Conservation (phyloP, 306 rosid genomes). For the Prosopis cineraria region DNA sequence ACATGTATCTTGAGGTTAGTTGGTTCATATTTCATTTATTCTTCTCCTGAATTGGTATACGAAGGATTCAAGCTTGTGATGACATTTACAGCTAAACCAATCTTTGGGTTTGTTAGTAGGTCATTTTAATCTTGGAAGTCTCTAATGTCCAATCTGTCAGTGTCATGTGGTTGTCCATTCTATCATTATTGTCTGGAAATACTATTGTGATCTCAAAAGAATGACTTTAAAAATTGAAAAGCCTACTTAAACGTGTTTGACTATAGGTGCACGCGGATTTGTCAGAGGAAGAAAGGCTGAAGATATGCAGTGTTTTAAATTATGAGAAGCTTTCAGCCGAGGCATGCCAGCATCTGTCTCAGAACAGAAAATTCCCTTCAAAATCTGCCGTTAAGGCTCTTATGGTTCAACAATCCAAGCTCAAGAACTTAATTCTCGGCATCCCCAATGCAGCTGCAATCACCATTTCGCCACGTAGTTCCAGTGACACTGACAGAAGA, state of each 20-base stretch:
- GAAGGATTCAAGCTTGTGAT: too few species aligned
- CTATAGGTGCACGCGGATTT: conserved; percentile 74
- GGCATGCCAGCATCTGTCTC: conserved; percentile 58
- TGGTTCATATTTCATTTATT: not conserved
- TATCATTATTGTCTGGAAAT: conserved; percentile 7
- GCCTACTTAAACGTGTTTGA: not conserved
- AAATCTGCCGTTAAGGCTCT: conserved; percentile 65
- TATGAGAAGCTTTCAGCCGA: conserved; percentile 78
- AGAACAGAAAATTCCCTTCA: conserved; percentile 70
- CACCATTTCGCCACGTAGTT: conserved; percentile 42
- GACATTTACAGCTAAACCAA: not conserved
- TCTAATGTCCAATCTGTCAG: not conserved
- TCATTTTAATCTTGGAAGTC: conserved; percentile 10
- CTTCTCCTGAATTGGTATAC: not conserved
- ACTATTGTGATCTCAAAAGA: not conserved
- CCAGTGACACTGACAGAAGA: conserved; percentile 34
- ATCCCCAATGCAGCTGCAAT: conserved; percentile 42
- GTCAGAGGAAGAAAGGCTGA: conserved; percentile 76
- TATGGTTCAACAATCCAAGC: conserved; percentile 66
- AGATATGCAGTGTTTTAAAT: conserved; percentile 68
- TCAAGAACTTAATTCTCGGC: conserved; percentile 54
- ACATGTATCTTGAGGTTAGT: conserved; percentile 73
- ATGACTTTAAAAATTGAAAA: not conserved
- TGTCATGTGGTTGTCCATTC: not conserved
- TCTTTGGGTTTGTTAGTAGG: not conserved